Evolutionary conservation across 1,139 yeast genomes (phyloP).

Genomic region (Diutina siamensis): DNA sequence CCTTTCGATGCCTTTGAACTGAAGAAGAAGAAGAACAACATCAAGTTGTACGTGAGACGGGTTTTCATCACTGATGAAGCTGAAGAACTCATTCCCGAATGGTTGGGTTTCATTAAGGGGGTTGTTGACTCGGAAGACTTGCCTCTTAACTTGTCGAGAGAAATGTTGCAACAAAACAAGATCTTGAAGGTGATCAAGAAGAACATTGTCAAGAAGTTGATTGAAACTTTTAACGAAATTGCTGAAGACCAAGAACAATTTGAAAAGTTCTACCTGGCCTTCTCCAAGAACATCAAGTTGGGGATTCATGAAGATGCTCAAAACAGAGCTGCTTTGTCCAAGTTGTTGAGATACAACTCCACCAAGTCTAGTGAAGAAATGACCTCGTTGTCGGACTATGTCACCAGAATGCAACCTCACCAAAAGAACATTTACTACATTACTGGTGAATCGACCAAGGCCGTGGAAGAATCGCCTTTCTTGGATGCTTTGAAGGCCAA

Average conservation of each 20-base stretch:
- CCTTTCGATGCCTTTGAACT: constrained; percentile 96
- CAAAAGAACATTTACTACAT: constrained; percentile 99
- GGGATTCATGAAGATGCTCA: constrained; percentile 99
- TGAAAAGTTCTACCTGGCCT: constrained; percentile 96
- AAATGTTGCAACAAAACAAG: constrained; percentile 99
- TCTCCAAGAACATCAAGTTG: constrained; percentile 96
- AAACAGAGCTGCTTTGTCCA: constrained; percentile 92
- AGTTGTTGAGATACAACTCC: constrained; percentile 93
- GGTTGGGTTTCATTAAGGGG: constrained; percentile 97
- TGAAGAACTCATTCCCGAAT: constrained; percentile 97
- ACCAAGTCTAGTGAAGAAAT: constrained; percentile 90
- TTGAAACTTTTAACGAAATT: constrained; percentile 97
- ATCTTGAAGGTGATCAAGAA: constrained; percentile 98
- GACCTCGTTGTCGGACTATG: constrained; percentile 93
- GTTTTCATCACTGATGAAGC: constrained; percentile 99
- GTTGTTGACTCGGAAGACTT: constrained; percentile 99
- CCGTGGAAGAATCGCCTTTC: constrained; percentile 98
- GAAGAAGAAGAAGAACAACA: constrained; percentile 98
- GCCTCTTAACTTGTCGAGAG: constrained; percentile 99
- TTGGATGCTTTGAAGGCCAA: constrained; percentile 97
- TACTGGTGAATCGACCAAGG: constrained; percentile 97
- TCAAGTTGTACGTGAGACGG: constrained; percentile 98
- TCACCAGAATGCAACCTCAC: constrained; percentile 99
- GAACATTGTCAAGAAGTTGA: constrained; percentile 97
- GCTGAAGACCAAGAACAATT: constrained; percentile 99